These are phyloP conservation scores for Anisodus tanguticus DNA, from an alignment of 257 asterid genomes.

Conservation along the genomic window DNA sequence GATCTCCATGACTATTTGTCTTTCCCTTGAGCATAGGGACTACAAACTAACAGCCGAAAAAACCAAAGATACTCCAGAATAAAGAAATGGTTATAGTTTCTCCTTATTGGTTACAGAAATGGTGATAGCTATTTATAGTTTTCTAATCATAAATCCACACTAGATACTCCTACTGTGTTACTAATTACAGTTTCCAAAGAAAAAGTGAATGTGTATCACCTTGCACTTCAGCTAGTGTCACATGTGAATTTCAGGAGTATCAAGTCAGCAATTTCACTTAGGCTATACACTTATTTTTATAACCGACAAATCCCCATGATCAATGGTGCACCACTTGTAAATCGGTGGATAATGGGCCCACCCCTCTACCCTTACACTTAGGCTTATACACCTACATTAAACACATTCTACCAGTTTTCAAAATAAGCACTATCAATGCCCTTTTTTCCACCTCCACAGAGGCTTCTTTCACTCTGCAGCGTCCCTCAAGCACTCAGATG, in stretches of 20 bases:
- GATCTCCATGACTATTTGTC: background rate
- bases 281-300: background rate
- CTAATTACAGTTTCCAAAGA: background rate
- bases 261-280: background rate
- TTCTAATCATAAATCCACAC: background rate
- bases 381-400: background rate
- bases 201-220: background rate
- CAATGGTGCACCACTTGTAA: background rate
- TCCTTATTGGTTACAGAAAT: background rate
- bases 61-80: background rate
- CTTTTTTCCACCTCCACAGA: background rate
- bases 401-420: background rate
- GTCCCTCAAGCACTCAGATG: constrained; percentile 15
- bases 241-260: background rate
- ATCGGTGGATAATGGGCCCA: background rate
- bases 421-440: background rate
- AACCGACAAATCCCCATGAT: background rate
- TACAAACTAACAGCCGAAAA: background rate
- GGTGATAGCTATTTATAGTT: background rate
- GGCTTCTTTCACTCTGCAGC: background rate
- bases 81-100: constrained; percentile 6
- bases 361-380: background rate
- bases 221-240: background rate
- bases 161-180: background rate
- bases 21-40: background rate